Evolutionary conservation across 2,329 filamentous ascomycete genomes (phyloP), one percentile per base, ranked within the genome.

Genomic region (Bertia moriformis): DNA sequence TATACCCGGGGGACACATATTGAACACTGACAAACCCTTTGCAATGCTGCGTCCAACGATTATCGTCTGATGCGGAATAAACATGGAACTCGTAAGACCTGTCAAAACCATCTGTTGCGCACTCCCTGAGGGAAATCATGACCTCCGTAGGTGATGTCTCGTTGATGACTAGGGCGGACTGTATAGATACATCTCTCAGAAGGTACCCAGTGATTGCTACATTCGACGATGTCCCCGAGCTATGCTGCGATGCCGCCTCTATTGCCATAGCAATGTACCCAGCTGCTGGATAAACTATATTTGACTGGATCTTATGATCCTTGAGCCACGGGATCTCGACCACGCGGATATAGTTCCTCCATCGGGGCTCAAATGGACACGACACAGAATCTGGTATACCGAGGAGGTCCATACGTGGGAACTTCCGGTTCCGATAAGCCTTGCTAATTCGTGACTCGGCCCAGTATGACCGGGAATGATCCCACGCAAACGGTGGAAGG

Each of bases 11-110:
- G n/a, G n/a, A n/a, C n/a, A n/a, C n/a, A n/a, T n/a, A n/a, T 36
- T 54, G 52, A 3, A 66, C 58, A 4, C 59, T 53, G 7, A 75
- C 57, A 2, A 70, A 54, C n/a, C 69, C 69, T 38, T 63, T 59
- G 49, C 71, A 76, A 47, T 78, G 67, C 46, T 77, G 68, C 0
- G 65, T 64, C 73, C 73, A 78, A 10, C 67, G 65, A 30, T 66
- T 59, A 12, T 53, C 59, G 13, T 60, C 58, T 0, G 62, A 62
- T 62, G 63, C 73, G 0, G 71, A 73, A 36, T 62, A 69, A 18
- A 78, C 67, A 2, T 60, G 54, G 52, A 78, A 77, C 47, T 72
- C 68, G 38, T 70, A 61, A 69, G 69, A 73, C 2, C 54, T 49
- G 14, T 55, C 52, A 13, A 60, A 50, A 0, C 56, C 59, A 3